Evolutionary conservation across 495 filamentous ascomycete genomes (phyloP).

Genomic region (Penicillium herquei): DNA sequence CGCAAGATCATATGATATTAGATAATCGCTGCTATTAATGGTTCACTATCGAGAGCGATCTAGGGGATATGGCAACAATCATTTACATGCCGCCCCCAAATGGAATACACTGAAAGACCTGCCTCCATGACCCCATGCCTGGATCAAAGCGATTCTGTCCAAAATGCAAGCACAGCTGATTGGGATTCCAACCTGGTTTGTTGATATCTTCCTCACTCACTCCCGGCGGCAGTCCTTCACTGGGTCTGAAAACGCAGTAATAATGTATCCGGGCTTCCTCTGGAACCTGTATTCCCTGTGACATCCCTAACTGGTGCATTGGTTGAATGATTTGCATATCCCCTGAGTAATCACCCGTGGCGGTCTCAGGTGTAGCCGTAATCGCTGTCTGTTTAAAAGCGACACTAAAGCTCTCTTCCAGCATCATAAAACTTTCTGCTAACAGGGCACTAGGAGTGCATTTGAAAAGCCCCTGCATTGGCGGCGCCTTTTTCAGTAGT

Average conservation of each 20-base stretch:
- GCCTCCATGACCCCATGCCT: slow-evolving; percentile 15
- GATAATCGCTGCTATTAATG: too few relatives aligned
- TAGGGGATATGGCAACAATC: too few relatives aligned
- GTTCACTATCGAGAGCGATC: too few relatives aligned
- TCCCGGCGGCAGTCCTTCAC: slow-evolving; percentile 19
- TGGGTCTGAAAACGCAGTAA: slow-evolving; percentile 22
- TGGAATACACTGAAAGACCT: slow-evolving; percentile 17
- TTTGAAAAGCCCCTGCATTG: slow-evolving; percentile 27
- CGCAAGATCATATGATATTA: too few relatives aligned
- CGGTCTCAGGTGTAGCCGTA: not conserved
- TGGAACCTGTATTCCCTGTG: slow-evolving; percentile 15
- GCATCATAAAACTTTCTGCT: slow-evolving; percentile 16
- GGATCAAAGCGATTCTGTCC: slow-evolving; percentile 19
- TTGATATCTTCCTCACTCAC: slow-evolving; percentile 17
- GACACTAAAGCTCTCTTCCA: slow-evolving; percentile 22
- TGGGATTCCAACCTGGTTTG: slow-evolving; percentile 14
- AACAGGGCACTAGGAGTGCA: slow-evolving; percentile 11
- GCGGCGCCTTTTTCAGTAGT: slow-evolving; percentile 22
- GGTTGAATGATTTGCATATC: not conserved
- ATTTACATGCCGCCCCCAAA: slow-evolving; percentile 10
- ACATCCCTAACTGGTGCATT: not conserved
- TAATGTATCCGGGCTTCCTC: slow-evolving; percentile 31
- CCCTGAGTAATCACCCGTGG: not conserved
- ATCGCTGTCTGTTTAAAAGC: not conserved
- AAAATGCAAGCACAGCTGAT: slow-evolving; percentile 21